Conservation (phyloP, 2,329 filamentous ascomycete genomes). For the Bipolaris oryzae region DNA sequence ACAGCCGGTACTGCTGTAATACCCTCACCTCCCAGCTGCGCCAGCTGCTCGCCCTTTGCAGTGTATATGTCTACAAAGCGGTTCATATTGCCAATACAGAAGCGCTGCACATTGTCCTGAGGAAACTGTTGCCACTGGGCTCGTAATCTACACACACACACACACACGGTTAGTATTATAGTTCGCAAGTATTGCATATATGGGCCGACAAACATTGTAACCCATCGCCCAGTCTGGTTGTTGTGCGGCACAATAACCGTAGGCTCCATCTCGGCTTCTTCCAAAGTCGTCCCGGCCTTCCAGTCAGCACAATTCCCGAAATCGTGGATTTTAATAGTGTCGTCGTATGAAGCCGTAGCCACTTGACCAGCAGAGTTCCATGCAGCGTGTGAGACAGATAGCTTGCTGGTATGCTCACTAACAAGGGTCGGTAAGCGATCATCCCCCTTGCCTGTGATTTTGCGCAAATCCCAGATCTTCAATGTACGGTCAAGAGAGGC, state of each 20-base stretch:
- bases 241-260: conserved; percentile 77
- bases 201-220: conserved; percentile 68
- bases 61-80: conserved; percentile 93
- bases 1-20: conserved; percentile 96
- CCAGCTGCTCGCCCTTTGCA: conserved; percentile 81
- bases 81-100: conserved; percentile 97
- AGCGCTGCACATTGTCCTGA: conserved; percentile 78
- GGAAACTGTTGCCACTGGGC: conserved; percentile 89
- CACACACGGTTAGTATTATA: conserved; percentile 1
- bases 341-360: conserved; percentile 92
- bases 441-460: conserved; percentile 69
- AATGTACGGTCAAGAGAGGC: conserved; percentile 88
- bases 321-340: conserved; percentile 91
- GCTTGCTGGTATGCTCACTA: conserved; percentile 78
- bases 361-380: conserved; percentile 86
- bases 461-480: conserved; percentile 90
- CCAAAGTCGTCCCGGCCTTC: conserved; percentile 64
- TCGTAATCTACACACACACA: conserved; percentile 61
- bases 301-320: conserved; percentile 59
- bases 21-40: conserved; percentile 83
- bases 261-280: conserved; percentile 70
- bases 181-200: conserved; percentile 18
- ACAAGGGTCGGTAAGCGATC: conserved; percentile 69
- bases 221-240: conserved; percentile 94
- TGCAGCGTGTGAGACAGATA: conserved; percentile 90